These are phyloP conservation scores for Miamiensis avidus DNA, from an alignment of 169 alveolate genomes.

Conservation along the genomic window DNA sequence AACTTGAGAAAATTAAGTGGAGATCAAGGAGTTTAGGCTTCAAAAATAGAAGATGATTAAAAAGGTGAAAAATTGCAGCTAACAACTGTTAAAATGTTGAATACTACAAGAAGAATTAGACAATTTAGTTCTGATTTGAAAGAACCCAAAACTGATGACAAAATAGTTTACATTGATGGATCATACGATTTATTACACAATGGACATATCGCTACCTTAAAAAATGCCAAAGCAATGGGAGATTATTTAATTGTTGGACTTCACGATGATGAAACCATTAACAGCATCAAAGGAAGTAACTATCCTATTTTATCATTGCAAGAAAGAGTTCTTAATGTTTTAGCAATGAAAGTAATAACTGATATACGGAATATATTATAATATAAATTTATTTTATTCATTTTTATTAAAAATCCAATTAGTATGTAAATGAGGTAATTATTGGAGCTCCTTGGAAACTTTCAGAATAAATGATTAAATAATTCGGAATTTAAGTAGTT, in stretches of 20 bases:
- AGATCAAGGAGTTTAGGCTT: background rate
- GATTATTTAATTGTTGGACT: slow-evolving; percentile 88
- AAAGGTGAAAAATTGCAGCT: slow-evolving; percentile 10
- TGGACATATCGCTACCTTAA: slow-evolving; percentile 82
- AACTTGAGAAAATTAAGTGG: slow-evolving; percentile 17
- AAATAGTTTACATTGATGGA: slow-evolving; percentile 86
- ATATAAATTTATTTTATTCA: no score
- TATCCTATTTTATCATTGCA: slow-evolving; percentile 81
- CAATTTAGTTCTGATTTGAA: slow-evolving; percentile 60
- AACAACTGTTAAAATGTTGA: slow-evolving; percentile 34
- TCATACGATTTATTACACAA: slow-evolving; percentile 83
- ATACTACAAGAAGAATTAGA: slow-evolving; percentile 71
- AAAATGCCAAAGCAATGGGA: slow-evolving; percentile 83
- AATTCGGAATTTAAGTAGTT: slow-evolving; percentile 77
- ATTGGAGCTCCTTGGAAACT: slow-evolving; percentile 92
- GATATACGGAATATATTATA: background rate
- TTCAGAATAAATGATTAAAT: slow-evolving; percentile 82
- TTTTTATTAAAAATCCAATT: background rate
- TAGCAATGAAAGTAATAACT: slow-evolving; percentile 60
- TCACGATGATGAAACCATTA: slow-evolving; percentile 73
- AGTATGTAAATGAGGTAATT: slow-evolving; percentile 85
- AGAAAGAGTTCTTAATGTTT: slow-evolving; percentile 85
- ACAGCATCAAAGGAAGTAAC: slow-evolving; percentile 70
- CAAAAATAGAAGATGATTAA: slow-evolving; percentile 7
- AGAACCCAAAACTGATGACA: slow-evolving; percentile 76